Conservation (phyloP, 2,329 filamentous ascomycete genomes). For the Calonectria henricotiae region DNA sequence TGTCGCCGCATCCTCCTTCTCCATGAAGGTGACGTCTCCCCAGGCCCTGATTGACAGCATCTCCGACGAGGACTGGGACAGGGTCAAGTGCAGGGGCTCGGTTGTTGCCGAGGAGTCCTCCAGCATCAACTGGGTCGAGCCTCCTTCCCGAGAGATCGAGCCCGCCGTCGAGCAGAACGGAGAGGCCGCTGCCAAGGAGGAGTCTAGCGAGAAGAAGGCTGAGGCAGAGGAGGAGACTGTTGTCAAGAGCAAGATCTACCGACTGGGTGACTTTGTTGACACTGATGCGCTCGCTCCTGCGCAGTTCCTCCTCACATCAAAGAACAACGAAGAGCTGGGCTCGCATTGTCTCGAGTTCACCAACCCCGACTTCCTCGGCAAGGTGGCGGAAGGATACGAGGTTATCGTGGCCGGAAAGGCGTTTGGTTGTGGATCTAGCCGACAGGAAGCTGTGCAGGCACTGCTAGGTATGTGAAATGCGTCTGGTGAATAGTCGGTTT, state of each 20-base stretch:
- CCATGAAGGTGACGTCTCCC: constrained; percentile 20
- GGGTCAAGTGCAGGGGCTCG: constrained; percentile 10
- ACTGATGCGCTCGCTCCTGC: constrained; percentile 20
- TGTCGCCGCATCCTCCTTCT: constrained; percentile 7
- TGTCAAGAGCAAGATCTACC: constrained; percentile 26
- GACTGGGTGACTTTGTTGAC: constrained; percentile 21
- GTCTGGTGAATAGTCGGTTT: no score
- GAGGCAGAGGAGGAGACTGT: constrained; percentile 17
- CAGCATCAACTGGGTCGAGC: constrained; percentile 12
- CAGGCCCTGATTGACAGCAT: constrained; percentile 14
- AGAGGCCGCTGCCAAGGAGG: not conserved
- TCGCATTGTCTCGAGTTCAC: constrained; percentile 20
- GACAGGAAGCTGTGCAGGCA: constrained; percentile 25
- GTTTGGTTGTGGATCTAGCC: constrained; percentile 21
- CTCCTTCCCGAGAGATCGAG: constrained; percentile 5
- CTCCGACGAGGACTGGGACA: constrained; percentile 2
- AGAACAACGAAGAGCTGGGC: constrained; percentile 22
- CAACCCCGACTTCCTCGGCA: constrained; percentile 18
- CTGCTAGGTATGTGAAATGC: not conserved
- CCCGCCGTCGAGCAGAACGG: not conserved
- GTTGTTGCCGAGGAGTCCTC: not conserved
- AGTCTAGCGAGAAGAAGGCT: not conserved
- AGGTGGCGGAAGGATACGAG: constrained; percentile 13
- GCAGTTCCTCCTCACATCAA: constrained; percentile 20
- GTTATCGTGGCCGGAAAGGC: constrained; percentile 23